Evolutionary conservation across 2,329 filamentous ascomycete genomes (phyloP).

Genomic region (Sarocladium strictum): DNA sequence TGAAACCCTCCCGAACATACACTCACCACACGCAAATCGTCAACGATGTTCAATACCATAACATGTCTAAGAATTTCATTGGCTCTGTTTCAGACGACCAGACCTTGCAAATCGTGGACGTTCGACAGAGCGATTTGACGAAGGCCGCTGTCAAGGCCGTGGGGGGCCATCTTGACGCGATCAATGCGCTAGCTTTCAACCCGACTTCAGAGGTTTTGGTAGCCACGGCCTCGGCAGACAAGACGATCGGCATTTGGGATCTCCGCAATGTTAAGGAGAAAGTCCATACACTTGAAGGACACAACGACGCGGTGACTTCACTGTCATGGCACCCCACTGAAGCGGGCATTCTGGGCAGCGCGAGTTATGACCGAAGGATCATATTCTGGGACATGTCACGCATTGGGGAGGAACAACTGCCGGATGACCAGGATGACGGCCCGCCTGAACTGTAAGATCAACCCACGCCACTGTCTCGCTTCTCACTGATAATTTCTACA

Average conservation of each 20-base stretch:
- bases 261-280: slow-evolving; percentile 84
- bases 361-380: slow-evolving; percentile 86
- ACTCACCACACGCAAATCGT: slow-evolving; percentile 86
- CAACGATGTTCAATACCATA: slow-evolving; percentile 96
- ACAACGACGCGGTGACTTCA: slow-evolving; percentile 84
- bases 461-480: background rate
- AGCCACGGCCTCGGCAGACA: slow-evolving; percentile 90
- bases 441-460: slow-evolving; percentile 79
- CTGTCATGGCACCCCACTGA: slow-evolving; percentile 94
- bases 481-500: slow-evolving; percentile 28
- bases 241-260: slow-evolving; percentile 94
- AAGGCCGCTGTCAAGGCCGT: slow-evolving; percentile 63
- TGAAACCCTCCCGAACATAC: slow-evolving; percentile 70
- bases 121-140: slow-evolving; percentile 61
- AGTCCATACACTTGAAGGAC: slow-evolving; percentile 83
- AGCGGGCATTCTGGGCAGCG: slow-evolving; percentile 80
- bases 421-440: slow-evolving; percentile 91
- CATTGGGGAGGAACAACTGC: slow-evolving; percentile 88
- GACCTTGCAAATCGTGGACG: slow-evolving; percentile 86
- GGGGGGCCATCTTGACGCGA: slow-evolving; percentile 80
- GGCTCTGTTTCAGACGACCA: slow-evolving; percentile 94
- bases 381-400: slow-evolving; percentile 95
- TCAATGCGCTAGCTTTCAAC: slow-evolving; percentile 95
- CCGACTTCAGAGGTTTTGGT: slow-evolving; percentile 84
- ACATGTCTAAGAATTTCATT: slow-evolving; percentile 75